These are phyloP conservation scores for Aspergillus quadrilineatus DNA, from an alignment of 2,329 filamentous ascomycete genomes.

Conservation along the genomic window DNA sequence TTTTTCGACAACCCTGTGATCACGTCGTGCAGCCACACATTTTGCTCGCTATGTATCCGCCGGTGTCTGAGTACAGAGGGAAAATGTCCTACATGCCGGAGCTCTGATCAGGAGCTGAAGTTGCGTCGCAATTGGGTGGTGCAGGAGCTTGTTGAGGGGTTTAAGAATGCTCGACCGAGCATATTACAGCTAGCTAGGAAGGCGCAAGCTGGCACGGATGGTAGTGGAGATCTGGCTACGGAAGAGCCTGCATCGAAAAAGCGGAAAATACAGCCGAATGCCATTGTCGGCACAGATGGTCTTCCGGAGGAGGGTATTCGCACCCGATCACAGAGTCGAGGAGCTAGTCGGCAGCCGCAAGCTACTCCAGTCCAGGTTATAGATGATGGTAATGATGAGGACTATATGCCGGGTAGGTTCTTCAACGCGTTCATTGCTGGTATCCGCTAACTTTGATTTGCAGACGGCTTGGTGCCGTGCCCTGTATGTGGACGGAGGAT, in stretches of 20 bases:
- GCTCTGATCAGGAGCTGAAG: constrained; percentile 77
- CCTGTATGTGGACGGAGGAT: constrained; percentile 78
- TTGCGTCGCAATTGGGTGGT: constrained; percentile 81
- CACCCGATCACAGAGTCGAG: constrained; percentile 37
- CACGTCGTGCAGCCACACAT: constrained; percentile 91
- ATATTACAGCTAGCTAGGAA: constrained; percentile 64
- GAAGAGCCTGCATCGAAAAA: constrained; percentile 34
- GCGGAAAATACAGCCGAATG: constrained; percentile 32
- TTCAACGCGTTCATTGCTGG: not conserved
- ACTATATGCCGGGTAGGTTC: constrained; percentile 36
- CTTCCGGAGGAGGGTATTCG: constrained; percentile 28
- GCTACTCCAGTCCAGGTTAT: constrained; percentile 30
- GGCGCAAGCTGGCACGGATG: constrained; percentile 48
- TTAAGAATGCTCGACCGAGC: constrained; percentile 62
- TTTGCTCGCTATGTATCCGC: constrained; percentile 94
- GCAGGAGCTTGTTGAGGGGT: constrained; percentile 79
- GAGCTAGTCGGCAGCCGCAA: constrained; percentile 14
- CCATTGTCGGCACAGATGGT: constrained; percentile 35
- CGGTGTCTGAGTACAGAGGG: constrained; percentile 78
- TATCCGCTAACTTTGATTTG: constrained; percentile 6
- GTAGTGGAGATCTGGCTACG: constrained; percentile 42
- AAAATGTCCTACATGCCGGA: constrained; percentile 82
- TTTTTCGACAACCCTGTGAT: constrained; percentile 94
- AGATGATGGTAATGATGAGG: constrained; percentile 44
- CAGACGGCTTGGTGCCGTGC: constrained; percentile 75